These are phyloP conservation scores for Colletotrichum agaves DNA, from an alignment of 2,329 filamentous ascomycete species.

Conservation along the genomic window DNA sequence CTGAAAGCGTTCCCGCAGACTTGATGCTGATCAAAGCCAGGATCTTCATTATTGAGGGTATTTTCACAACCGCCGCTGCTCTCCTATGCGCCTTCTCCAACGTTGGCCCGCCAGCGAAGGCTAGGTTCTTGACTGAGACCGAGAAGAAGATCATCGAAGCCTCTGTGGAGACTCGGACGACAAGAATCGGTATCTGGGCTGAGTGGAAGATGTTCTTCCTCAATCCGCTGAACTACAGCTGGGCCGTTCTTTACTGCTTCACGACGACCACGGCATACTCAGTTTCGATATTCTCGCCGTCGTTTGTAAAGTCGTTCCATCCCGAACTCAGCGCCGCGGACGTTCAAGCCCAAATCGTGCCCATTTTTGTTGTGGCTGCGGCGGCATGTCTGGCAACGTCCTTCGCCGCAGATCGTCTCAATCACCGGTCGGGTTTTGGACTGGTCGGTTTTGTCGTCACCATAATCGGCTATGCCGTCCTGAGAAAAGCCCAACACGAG, in stretches of 20 bases:
- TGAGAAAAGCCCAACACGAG: not conserved
- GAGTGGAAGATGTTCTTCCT: constrained; percentile 37
- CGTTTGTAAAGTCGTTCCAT: constrained; percentile 37
- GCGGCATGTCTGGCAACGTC: constrained; percentile 32
- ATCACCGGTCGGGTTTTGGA: constrained; percentile 38
- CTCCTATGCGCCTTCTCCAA: constrained; percentile 37
- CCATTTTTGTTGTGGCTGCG: constrained; percentile 38
- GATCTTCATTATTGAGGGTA: constrained; percentile 52
- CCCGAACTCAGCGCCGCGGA: constrained; percentile 28
- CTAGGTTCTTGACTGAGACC: constrained; percentile 32
- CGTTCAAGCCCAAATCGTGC: constrained; percentile 37
- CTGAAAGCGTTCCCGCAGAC: not conserved
- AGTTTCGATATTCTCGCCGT: constrained; percentile 38
- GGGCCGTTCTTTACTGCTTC: constrained; percentile 37
- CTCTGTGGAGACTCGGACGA: constrained; percentile 16
- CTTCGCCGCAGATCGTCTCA: constrained; percentile 32
- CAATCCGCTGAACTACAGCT: constrained; percentile 39
- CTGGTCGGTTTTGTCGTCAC: constrained; percentile 34
- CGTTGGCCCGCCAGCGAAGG: constrained; percentile 34
- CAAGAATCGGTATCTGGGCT: constrained; percentile 14
- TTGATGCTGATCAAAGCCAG: constrained; percentile 5
- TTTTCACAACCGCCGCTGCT: constrained; percentile 42
- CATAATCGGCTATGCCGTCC: constrained; percentile 34
- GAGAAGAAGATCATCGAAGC: constrained; percentile 26
- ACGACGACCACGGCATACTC: constrained; percentile 38